phyloP scores from a whole-genome alignment of 2,329 filamentous ascomycete genomes.

The Talaromyces sp. region DNA sequence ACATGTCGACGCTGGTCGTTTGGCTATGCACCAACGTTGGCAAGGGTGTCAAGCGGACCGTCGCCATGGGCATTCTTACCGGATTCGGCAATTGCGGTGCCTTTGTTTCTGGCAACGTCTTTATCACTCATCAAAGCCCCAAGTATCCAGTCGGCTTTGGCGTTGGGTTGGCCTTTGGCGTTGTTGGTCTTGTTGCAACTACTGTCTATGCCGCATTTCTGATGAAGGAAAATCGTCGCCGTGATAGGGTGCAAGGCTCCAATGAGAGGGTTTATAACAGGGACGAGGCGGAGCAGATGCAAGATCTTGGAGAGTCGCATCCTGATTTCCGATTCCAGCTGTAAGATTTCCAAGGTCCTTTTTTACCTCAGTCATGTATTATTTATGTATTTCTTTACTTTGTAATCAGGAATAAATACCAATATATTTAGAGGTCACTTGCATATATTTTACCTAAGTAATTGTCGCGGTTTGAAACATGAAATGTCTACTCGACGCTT shows the following conservation, averaged over 20 bases:
- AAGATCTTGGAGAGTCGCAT: constrained; percentile 17
- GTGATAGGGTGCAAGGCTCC: constrained; percentile 5
- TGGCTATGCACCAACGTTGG: constrained; percentile 39
- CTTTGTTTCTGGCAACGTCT: constrained; percentile 40
- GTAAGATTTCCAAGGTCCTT: neutral
- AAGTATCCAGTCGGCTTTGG: constrained; percentile 16
- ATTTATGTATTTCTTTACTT: neutral
- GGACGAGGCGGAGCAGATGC: constrained; percentile 12
- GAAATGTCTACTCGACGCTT: neutral
- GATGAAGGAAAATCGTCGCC: constrained; percentile 12
- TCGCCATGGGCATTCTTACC: constrained; percentile 39
- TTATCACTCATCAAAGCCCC: constrained; percentile 36
- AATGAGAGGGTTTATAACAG: constrained; percentile 3
- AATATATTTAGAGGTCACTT: neutral
- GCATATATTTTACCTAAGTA: neutral
- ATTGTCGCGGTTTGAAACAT: neutral
- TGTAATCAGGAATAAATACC: neutral
- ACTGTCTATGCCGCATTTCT: constrained; percentile 13
- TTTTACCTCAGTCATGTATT: neutral
- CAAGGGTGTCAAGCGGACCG: constrained; percentile 37
- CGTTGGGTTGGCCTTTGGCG: constrained; percentile 20
- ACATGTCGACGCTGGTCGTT: constrained; percentile 31
- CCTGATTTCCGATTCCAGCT: constrained; percentile 18
- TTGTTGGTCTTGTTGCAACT: constrained; percentile 6
- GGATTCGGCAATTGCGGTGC: constrained; percentile 45